Base-by-base conservation (phyloP, 1,139 yeast genomes). In the Kurtzmaniella quercitrusa region DNA sequence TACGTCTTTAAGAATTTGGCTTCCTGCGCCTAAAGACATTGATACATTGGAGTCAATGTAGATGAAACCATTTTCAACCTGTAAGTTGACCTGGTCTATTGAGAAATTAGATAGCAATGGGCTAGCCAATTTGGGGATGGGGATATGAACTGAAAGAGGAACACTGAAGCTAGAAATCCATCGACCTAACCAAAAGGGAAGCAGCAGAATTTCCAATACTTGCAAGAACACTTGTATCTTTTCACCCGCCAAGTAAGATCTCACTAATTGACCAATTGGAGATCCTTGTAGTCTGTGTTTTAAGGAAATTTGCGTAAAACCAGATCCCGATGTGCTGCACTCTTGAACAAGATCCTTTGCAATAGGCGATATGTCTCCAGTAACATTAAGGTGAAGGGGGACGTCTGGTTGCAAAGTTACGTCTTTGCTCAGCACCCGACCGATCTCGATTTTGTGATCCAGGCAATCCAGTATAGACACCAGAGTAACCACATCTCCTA, bases 401-500 rank as follows among this genome's bases (percentile, higher is more conserved):
- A 37, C 3, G 12, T 53, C 43, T 0, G 66, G 65, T n/a, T 27
- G 5, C 10, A 27, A 11, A 27, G 10, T 27, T 10, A 27, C 31
- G 10, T 27, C 31, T 27, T 27, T 27, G 10, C 31, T 57, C 21
- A 40, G 37, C 66, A 68, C 63, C 2, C 46, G 31, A 1, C 71
- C 71, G 6, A 66, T 46, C 17, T 48, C 48, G 7, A 56, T 48
- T 16, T 56, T 52, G 1, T 53, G 39, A 2, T 41, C 38, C 11
- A 54, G 43, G 50, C 72, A 66, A 46, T 59, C 65, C 24, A 54
- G 51, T 5, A 68, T 42, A 12, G 56, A 50, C 2, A 67, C 40
- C 41, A 59, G 58, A 70, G 70, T 65, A 36, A 56, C 52, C 14
- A 65, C 55, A 3, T 54, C 24, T 1, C 48, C 55, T 1, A 66